These are phyloP conservation scores for Ophiostoma novo-ulmi DNA, from an alignment of 2,329 filamentous ascomycete genomes.

Conservation along the genomic window DNA sequence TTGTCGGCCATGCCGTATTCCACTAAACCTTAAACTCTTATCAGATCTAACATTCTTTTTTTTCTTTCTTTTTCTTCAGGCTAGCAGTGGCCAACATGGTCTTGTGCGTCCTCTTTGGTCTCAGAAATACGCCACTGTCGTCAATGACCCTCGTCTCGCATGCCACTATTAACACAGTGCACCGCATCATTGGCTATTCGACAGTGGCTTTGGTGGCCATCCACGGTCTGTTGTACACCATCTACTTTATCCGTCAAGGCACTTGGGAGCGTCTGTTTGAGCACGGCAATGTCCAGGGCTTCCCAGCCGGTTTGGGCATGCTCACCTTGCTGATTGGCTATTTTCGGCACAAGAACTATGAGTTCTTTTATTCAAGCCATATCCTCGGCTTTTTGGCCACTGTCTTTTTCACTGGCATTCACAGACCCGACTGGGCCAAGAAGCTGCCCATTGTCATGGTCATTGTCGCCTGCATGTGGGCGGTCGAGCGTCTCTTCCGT, in stretches of 20 bases:
- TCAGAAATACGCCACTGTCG: constrained; percentile 54
- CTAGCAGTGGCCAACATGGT: constrained; percentile 39
- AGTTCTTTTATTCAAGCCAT: constrained; percentile 45
- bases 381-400: constrained; percentile 40
- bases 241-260: constrained; percentile 31
- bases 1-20: neutral
- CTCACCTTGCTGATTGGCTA: constrained; percentile 34
- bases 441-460: constrained; percentile 38
- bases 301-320: constrained; percentile 37
- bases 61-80: neutral
- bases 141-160: constrained; percentile 51
- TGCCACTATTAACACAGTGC: constrained; percentile 32
- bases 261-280: constrained; percentile 31
- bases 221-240: constrained; percentile 37
- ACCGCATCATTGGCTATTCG: constrained; percentile 43
- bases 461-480: constrained; percentile 41
- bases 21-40: neutral
- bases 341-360: constrained; percentile 39
- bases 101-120: constrained; percentile 48
- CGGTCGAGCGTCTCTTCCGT: constrained; percentile 42
- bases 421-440: constrained; percentile 40
- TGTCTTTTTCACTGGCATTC: constrained; percentile 40
- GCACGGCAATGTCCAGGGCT: constrained; percentile 35
- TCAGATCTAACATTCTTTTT: neutral
- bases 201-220: constrained; percentile 36